Conservation (phyloP, 768 basidiomycete genomes). For the Russula sp. region DNA sequence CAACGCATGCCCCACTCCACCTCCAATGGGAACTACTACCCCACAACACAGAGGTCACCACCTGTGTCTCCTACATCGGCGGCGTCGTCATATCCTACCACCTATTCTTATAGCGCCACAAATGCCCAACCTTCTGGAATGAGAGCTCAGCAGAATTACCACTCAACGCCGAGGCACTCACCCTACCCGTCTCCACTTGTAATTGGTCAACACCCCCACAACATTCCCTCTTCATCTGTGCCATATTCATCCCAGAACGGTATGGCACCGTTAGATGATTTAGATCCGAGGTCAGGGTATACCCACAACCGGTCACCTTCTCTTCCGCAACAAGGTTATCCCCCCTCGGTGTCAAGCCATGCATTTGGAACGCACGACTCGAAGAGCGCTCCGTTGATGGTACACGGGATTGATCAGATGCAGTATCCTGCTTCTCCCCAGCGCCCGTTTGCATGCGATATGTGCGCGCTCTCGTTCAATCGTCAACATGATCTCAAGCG, state of each 20-base stretch:
- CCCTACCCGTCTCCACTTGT: constrained; percentile 7
- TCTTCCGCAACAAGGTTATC: constrained; percentile 11
- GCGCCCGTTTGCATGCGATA: constrained; percentile 37
- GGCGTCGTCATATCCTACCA: constrained; percentile 1
- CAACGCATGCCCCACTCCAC: constrained; percentile 17
- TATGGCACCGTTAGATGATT: background rate
- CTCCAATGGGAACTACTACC: constrained; percentile 17
- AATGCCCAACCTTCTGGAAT: constrained; percentile 9
- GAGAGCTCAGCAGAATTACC: constrained; percentile 12
- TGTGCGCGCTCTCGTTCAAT: constrained; percentile 79
- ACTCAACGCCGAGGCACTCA: constrained; percentile 11
- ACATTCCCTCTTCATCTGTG: constrained; percentile 1
- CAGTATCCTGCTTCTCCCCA: constrained; percentile 37
- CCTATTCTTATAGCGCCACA: constrained; percentile 14
- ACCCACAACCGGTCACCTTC: constrained; percentile 18
- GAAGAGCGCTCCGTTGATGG: constrained; percentile 25
- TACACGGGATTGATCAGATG: constrained; percentile 25
- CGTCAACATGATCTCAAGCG: constrained; percentile 82
- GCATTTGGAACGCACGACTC: constrained; percentile 14
- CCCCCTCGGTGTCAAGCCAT: constrained; percentile 2
- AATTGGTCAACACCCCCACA: constrained; percentile 4
- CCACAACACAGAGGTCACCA: constrained; percentile 15
- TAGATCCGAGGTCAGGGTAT: constrained; percentile 14
- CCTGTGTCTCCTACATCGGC: constrained; percentile 12
- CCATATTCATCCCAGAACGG: constrained; percentile 18